These are phyloP conservation scores for Anthoceros angustus DNA, from an alignment of 225 moss, liverwort and hornwort genomes.

Conservation along the genomic window DNA sequence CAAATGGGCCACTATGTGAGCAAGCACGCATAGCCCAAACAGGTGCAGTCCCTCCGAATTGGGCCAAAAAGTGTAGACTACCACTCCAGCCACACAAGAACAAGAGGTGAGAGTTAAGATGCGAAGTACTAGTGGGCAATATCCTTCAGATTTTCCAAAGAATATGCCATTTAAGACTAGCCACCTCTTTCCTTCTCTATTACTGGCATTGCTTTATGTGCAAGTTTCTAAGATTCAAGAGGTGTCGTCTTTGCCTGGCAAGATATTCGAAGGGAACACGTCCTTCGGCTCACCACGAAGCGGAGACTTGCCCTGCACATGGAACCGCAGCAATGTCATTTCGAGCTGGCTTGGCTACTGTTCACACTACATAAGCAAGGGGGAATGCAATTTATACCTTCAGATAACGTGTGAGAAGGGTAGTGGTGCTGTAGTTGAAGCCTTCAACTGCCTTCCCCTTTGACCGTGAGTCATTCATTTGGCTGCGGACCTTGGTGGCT, in stretches of 20 bases:
- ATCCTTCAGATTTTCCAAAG: no score
- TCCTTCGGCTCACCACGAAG: not conserved
- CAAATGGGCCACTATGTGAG: no score
- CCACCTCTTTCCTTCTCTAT: not conserved
- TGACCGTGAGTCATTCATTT: slow-evolving; percentile 75
- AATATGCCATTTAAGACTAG: no score
- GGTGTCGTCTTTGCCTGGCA: not conserved
- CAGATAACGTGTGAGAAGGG: slow-evolving; percentile 73
- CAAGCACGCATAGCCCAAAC: no score
- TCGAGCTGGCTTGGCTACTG: no score
- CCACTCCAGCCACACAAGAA: no score
- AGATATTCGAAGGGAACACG: not conserved
- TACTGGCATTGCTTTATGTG: not conserved
- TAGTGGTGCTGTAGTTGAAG: slow-evolving; percentile 92
- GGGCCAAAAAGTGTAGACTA: no score
- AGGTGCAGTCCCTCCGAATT: no score
- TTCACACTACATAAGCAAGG: not conserved
- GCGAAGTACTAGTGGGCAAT: no score
- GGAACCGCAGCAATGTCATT: not conserved
- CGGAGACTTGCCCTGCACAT: not conserved
- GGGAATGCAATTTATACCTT: slow-evolving; percentile 24
- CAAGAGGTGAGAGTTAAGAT: no score
- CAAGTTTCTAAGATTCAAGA: not conserved
- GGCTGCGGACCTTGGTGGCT: slow-evolving; percentile 68
- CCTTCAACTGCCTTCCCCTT: slow-evolving; percentile 51